Evolutionary conservation across 305 asterid species (phyloP), one percentile per base, ranked within the genome.

Genomic region (Ajuga reptans): DNA sequence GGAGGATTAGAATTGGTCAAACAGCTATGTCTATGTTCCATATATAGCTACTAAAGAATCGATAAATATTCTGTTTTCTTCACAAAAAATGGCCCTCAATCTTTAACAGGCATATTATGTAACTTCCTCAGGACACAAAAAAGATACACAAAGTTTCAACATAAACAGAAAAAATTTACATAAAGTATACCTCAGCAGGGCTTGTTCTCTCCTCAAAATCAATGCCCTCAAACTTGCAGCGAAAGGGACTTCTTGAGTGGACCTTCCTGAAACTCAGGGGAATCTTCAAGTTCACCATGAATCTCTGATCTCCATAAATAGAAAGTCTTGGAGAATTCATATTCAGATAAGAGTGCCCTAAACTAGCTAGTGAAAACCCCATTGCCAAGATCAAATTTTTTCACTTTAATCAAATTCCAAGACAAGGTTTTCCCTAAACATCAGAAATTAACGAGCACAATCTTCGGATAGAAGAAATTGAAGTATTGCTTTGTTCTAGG

Each of bases 171-270:
- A n/a, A 34, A 10, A 46, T 6, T 17, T 24, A 12, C n/a, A 52
- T 33, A 12, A 66, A 59, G 56, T 53, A 27, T 80, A 91, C 96
- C 97, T 89, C 91, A 77, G 64, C 41, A 14, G 97, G 86, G 83
- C 96, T 89, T 31, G 78, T 78, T 84, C 97, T 85, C 75, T 86
- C 91, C 55, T 85, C 88, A 41, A 86, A 85, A 79, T 80, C 83
- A 64, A 74, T 27, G 57, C 66, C 71, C 74, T 83, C 82, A 12
- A 78, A 53, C 63, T 81, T 85, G 84, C 81, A 80, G 85, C 80
- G 76, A 79, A 72, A 18, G 55, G 69, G 37, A 42, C 47, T 77
- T 60, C 64, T 77, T 27, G 82, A 66, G 64, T 71, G 78, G 41
- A 70, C 52, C 64, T 63, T 77, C 73, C 47, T 65, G 55, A 9